Conservation (phyloP, 2,329 filamentous ascomycete species). For the Fusarium veterinarium region DNA sequence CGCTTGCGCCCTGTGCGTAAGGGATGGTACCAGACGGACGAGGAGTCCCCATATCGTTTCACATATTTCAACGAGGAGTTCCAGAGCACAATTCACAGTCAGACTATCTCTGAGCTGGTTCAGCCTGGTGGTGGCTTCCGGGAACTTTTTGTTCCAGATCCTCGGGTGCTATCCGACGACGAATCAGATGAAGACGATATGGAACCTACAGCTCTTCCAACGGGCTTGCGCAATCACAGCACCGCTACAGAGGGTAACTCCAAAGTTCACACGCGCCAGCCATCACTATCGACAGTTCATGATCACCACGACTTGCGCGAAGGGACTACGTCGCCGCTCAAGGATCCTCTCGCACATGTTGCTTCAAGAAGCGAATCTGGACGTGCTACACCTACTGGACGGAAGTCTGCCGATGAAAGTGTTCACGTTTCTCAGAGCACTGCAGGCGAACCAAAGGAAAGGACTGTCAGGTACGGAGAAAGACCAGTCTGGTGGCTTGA, state of each 20-base stretch:
- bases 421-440: constrained; percentile 31
- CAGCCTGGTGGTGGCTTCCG: constrained; percentile 86
- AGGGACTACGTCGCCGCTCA: constrained; percentile 46
- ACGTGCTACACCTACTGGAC: constrained; percentile 59
- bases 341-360: constrained; percentile 47
- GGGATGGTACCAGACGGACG: constrained; percentile 87
- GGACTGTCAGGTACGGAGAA: constrained; percentile 74
- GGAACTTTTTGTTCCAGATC: constrained; percentile 92
- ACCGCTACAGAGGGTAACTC: constrained; percentile 53
- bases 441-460: constrained; percentile 47
- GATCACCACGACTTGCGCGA: constrained; percentile 36
- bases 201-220: constrained; percentile 44
- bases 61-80: constrained; percentile 99
- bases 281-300: constrained; percentile 53
- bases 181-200: constrained; percentile 74
- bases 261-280: constrained; percentile 58
- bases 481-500: constrained; percentile 98
- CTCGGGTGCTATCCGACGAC: constrained; percentile 78
- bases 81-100: constrained; percentile 93
- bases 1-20: constrained; percentile 83
- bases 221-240: constrained; percentile 41
- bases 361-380: constrained; percentile 54
- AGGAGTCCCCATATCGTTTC: constrained; percentile 92
- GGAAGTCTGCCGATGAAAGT: constrained; percentile 52
- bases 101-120: constrained; percentile 92